phyloP scores from a whole-genome alignment of 176 grass and related monocot species.

The Cymbopogon citratus region DNA sequence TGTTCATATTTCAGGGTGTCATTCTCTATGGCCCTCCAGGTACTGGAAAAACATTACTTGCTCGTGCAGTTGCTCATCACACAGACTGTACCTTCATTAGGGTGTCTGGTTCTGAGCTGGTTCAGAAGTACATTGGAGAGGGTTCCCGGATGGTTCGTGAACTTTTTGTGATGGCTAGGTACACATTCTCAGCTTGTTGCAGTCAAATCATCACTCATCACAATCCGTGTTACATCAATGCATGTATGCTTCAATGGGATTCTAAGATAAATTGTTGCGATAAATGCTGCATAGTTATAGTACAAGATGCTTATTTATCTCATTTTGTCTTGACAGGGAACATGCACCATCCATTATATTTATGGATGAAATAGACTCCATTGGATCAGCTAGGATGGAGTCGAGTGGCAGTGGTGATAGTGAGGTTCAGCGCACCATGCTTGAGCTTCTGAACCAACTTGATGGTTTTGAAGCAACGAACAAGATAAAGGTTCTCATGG shows the following conservation, averaged over 20 bases:
- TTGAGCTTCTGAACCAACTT: slow-evolving; percentile 98
- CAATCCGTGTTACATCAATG: neutral
- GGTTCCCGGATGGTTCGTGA: slow-evolving; percentile 95
- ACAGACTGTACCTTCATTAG: slow-evolving; percentile 98
- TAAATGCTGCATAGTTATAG: neutral
- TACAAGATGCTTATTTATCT: neutral
- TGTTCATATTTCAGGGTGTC: slow-evolving; percentile 59
- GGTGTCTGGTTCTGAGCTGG: slow-evolving; percentile 96
- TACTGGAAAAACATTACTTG: slow-evolving; percentile 92
- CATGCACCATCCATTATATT: slow-evolving; percentile 99
- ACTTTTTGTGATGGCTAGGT: slow-evolving; percentile 99
- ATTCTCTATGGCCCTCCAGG: slow-evolving; percentile 94
- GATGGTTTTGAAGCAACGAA: slow-evolving; percentile 98
- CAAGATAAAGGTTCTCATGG: slow-evolving; percentile 95
- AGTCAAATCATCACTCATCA: neutral
- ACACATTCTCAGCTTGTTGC: neutral
- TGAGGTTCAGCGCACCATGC: slow-evolving; percentile 98
- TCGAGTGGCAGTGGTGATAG: slow-evolving; percentile 80
- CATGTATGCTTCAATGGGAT: neutral
- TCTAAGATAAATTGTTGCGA: neutral
- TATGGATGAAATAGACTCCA: slow-evolving; percentile 98
- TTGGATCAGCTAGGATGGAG: slow-evolving; percentile 89
- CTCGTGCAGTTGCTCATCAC: slow-evolving; percentile 96
- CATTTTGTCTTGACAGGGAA: slow-evolving; percentile 50
- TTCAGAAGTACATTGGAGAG: slow-evolving; percentile 98